Conservation (phyloP, 2,329 filamentous ascomycete genomes). For the Chaetomiaceae sp. region DNA sequence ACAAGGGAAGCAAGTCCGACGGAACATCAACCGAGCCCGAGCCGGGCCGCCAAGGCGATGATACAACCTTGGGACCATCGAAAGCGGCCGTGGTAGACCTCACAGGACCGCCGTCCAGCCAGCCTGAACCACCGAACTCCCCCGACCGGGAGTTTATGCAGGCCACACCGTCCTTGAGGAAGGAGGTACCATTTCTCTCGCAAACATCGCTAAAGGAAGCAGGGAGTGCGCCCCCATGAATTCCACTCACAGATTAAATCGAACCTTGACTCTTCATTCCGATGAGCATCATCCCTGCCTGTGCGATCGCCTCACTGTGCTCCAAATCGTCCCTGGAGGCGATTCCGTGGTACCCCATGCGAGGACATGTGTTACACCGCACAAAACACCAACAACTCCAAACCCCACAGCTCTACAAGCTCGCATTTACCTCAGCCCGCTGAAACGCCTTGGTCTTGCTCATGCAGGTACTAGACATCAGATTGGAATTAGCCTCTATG, state of each 20-base stretch:
- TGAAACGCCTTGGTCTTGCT: too few species aligned
- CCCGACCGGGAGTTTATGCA: neutral
- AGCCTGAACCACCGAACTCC: slow-evolving; percentile 1
- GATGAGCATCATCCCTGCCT: too few species aligned
- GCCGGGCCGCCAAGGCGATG: neutral
- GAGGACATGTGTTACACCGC: too few species aligned
- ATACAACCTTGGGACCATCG: neutral
- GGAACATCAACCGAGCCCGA: neutral
- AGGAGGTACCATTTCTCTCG: neutral
- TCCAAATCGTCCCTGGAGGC: too few species aligned
- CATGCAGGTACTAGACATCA: slow-evolving; percentile 12
- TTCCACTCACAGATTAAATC: neutral
- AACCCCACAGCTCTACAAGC: too few species aligned
- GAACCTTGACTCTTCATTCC: neutral
- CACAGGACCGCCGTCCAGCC: slow-evolving; percentile 8
- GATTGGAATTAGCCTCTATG: slow-evolving; percentile 13
- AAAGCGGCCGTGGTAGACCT: slow-evolving; percentile 5
- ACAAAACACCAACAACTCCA: too few species aligned
- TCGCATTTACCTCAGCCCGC: too few species aligned
- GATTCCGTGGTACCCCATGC: too few species aligned
- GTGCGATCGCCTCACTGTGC: too few species aligned
- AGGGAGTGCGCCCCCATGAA: neutral
- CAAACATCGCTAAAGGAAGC: neutral
- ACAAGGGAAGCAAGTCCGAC: neutral
- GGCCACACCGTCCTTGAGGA: neutral